Conservation (phyloP, 495 filamentous ascomycete genomes). For the Tuber umbilicatum region DNA sequence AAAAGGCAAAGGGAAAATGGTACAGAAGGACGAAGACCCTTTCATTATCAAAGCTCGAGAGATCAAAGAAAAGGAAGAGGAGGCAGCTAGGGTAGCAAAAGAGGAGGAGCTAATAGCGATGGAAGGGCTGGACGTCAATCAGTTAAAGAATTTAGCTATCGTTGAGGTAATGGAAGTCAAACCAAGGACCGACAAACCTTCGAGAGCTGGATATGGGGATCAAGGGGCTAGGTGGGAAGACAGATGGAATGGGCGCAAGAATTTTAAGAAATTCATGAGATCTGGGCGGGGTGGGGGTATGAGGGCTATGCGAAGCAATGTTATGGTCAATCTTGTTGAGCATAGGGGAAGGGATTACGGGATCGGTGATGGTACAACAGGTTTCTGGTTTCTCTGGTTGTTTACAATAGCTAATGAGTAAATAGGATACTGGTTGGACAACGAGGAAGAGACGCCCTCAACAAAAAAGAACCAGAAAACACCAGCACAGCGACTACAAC, state of each 20-base stretch:
- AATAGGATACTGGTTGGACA: conserved; percentile 31
- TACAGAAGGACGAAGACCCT: conserved; percentile 17
- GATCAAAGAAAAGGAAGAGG: conserved; percentile 32
- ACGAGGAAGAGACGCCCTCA: conserved; percentile 13
- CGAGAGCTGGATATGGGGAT: conserved; percentile 38
- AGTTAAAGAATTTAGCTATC: conserved; percentile 68
- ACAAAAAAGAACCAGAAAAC: conserved; percentile 5
- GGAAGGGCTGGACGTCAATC: conserved; percentile 61
- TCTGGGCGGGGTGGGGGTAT: conserved; percentile 51
- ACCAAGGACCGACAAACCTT: conserved; percentile 33
- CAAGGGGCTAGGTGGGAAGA: conserved; percentile 72
- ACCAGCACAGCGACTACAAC: background rate
- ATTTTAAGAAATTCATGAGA: conserved; percentile 85
- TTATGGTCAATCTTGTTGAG: conserved; percentile 75
- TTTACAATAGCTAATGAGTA: background rate
- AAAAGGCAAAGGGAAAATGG: conserved; percentile 17
- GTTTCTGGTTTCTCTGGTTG: background rate
- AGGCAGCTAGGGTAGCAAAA: conserved; percentile 21
- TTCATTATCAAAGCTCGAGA: conserved; percentile 29
- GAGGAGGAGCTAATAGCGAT: conserved; percentile 54
- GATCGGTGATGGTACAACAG: conserved; percentile 57
- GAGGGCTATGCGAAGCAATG: conserved; percentile 49
- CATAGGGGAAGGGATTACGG: conserved; percentile 72
- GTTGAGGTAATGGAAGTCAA: conserved; percentile 71
- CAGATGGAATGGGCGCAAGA: conserved; percentile 89